Conservation (phyloP, 202 grass and related monocot genomes). For the Musa balbisiana region DNA sequence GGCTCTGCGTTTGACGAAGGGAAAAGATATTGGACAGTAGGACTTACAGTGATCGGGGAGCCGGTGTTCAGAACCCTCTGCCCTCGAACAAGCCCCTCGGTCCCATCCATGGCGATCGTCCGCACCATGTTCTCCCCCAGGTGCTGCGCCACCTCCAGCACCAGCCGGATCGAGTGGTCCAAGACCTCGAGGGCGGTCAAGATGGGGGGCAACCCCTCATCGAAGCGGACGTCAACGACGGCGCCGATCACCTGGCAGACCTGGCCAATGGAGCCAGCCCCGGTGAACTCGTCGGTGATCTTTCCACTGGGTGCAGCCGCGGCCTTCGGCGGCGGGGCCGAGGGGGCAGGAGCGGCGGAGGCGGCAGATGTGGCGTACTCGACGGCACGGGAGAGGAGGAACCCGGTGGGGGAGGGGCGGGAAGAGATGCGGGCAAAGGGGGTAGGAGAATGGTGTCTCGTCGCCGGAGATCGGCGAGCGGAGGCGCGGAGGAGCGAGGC, state of each 20-base stretch:
- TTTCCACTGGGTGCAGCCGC: slow-evolving; percentile 28
- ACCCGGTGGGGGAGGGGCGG: slow-evolving; percentile 50
- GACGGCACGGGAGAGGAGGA: slow-evolving; percentile 63
- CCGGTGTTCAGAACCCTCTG: slow-evolving; percentile 89
- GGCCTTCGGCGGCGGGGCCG: slow-evolving; percentile 7
- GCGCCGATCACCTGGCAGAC: slow-evolving; percentile 94
- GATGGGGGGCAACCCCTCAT: slow-evolving; percentile 79
- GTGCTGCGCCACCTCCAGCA: slow-evolving; percentile 95
- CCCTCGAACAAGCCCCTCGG: slow-evolving; percentile 79
- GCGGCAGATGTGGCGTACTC: slow-evolving; percentile 34
- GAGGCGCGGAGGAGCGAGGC: slow-evolving; percentile 47
- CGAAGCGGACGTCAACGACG: slow-evolving; percentile 83
- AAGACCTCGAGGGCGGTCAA: slow-evolving; percentile 81
- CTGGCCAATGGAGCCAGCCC: slow-evolving; percentile 67
- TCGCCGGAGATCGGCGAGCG: slow-evolving; percentile 30
- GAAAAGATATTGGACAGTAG: background rate
- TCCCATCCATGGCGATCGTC: slow-evolving; percentile 88
- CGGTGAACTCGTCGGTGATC: slow-evolving; percentile 95
- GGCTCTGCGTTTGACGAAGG: no score
- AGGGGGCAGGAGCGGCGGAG: slow-evolving; percentile 5
- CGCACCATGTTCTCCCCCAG: slow-evolving; percentile 87
- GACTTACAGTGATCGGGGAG: slow-evolving; percentile 80
- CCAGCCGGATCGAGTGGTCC: slow-evolving; percentile 80
- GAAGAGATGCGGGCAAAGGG: slow-evolving; percentile 24
- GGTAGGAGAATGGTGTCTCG: slow-evolving; percentile 21